Percentiles rank a stretch among this genome's conserved stretches.
Conservation (phyloP, 495 filamentous ascomycete species). For the Xylaria acuta region DNA sequence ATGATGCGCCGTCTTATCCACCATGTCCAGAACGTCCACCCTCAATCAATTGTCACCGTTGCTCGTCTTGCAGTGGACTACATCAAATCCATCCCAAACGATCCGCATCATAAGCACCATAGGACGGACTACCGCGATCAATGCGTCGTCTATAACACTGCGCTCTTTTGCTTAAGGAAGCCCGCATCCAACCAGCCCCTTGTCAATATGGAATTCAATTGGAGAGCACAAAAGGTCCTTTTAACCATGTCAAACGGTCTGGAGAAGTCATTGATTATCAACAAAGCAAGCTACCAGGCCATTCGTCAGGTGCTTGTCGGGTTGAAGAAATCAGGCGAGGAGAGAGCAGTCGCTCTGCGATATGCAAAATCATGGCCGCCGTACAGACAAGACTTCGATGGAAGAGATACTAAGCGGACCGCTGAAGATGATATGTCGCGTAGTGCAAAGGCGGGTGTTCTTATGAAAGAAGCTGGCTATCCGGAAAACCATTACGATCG, state of each 20-base stretch:
- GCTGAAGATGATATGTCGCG: constrained; percentile 51
- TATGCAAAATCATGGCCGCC: constrained; percentile 54
- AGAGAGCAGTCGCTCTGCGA: constrained; percentile 45
- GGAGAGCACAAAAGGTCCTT: constrained; percentile 53
- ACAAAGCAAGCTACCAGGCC: constrained; percentile 44
- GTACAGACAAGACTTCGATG: constrained; percentile 50
- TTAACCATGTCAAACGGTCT: constrained; percentile 44
- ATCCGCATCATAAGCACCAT: constrained; percentile 14
- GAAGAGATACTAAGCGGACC: constrained; percentile 48
- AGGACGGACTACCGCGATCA: constrained; percentile 31
- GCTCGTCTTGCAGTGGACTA: constrained; percentile 43
- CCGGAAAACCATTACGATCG: constrained; percentile 40
- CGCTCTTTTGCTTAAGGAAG: constrained; percentile 40
- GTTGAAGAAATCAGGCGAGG: constrained; percentile 44
- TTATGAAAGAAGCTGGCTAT: constrained; percentile 53
- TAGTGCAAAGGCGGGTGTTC: constrained; percentile 45
- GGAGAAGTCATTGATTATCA: constrained; percentile 45
- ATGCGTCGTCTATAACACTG: constrained; percentile 45
- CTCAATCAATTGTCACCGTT: constrained; percentile 42
- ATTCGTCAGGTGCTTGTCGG: constrained; percentile 49
- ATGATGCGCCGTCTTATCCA: constrained; percentile 42
- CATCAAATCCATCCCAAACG: constrained; percentile 39
- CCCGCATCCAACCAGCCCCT: constrained; percentile 39
- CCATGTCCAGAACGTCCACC: constrained; percentile 43
- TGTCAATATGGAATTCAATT: constrained; percentile 46